Percentiles rank a stretch among this genome's conserved stretches.
Conservation (phyloP, 164 flowering plant genomes). For the Piper betle region DNA sequence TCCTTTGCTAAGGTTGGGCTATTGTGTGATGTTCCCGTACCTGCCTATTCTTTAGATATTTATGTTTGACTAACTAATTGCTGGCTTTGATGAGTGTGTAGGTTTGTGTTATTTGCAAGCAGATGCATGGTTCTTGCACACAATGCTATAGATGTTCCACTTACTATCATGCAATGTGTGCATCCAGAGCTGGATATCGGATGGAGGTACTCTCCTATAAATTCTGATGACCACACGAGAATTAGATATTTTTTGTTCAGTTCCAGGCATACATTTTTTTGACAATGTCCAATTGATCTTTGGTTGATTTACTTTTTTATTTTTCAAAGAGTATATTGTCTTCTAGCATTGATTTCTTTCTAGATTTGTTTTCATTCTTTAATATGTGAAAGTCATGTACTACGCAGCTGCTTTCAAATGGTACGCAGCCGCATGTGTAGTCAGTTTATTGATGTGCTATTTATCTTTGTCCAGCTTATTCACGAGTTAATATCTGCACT, state of each 20-base stretch:
- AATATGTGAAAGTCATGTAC: too few relatives aligned
- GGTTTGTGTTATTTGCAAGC: slow-evolving; percentile 91
- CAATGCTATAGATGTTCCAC: slow-evolving; percentile 93
- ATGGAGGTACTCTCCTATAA: slow-evolving; percentile 55
- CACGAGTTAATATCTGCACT: neutral
- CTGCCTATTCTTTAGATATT: neutral
- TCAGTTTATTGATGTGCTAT: neutral
- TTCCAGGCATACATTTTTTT: too few relatives aligned
- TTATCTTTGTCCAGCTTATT: neutral
- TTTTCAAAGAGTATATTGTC: too few relatives aligned
- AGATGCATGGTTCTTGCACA: slow-evolving; percentile 94
- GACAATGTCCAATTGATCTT: too few relatives aligned
- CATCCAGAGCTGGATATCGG: slow-evolving; percentile 91
- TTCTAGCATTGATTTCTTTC: too few relatives aligned
- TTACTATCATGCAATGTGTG: slow-evolving; percentile 95
- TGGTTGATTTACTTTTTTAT: too few relatives aligned
- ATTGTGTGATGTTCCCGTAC: neutral
- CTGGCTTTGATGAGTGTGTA: slow-evolving; percentile 18
- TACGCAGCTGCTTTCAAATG: too few relatives aligned
- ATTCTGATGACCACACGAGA: neutral
- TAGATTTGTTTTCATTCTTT: too few relatives aligned
- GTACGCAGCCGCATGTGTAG: neutral
- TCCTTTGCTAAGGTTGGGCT: slow-evolving; percentile 60
- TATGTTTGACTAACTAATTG: neutral
- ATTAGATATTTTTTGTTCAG: too few relatives aligned